phyloP scores from a whole-genome alignment of 1,284 basidiomycete genomes.

The Leccinum subrobustum region DNA sequence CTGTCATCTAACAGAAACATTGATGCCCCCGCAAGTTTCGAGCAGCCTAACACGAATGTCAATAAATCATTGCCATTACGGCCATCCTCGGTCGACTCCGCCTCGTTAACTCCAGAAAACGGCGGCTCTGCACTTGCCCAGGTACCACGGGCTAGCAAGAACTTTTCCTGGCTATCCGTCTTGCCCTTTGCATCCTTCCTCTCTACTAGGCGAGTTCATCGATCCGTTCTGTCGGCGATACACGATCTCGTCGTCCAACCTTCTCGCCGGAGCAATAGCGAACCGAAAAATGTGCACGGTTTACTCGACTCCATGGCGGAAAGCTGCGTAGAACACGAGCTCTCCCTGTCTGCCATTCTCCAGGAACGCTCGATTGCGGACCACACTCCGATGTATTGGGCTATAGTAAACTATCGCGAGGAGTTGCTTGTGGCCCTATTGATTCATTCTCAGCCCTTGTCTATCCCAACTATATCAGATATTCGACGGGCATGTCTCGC shows the following conservation, averaged over 20 bases:
- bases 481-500: conserved; percentile 63
- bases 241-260: conserved; percentile 42
- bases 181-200: conserved; percentile 35
- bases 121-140: not conserved
- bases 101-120: not conserved
- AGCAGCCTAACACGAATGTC: not conserved
- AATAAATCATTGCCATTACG: not conserved
- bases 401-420: conserved; percentile 55
- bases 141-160: conserved; percentile 6
- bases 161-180: conserved; percentile 30
- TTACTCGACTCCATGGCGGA: conserved; percentile 46
- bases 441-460: conserved; percentile 48
- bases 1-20: not conserved
- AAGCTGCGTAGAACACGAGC: conserved; percentile 41
- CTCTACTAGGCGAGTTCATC: conserved; percentile 39
- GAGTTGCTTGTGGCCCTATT: conserved; percentile 47
- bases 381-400: conserved; percentile 71
- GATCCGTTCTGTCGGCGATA: conserved; percentile 45
- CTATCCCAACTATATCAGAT: conserved; percentile 49
- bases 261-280: not conserved
- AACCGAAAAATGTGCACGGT: conserved; percentile 16
- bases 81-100: not conserved
- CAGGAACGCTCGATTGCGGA: conserved; percentile 61
- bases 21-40: too few relatives aligned
- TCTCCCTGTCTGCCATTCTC: conserved; percentile 48